Evolutionary conservation across 2,329 filamentous ascomycete species (phyloP).

Genomic region (Xylariaceae sp.): DNA sequence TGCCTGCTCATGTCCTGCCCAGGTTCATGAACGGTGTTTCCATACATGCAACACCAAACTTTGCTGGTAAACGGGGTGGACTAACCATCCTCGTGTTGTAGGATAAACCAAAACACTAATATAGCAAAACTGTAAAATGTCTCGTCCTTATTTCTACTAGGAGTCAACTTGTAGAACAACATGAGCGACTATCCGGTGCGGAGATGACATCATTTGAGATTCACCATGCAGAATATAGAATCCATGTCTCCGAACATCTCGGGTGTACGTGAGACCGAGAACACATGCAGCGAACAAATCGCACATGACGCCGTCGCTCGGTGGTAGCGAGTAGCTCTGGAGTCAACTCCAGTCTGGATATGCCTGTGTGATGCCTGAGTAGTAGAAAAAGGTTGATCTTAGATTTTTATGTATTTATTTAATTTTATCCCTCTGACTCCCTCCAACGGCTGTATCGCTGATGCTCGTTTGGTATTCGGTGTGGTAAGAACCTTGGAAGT

Average conservation of each 20-base stretch:
- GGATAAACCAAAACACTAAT: not conserved
- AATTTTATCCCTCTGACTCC: no score
- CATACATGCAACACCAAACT: not conserved
- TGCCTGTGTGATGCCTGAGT: not conserved
- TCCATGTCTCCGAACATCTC: conserved; percentile 18
- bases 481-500: no score
- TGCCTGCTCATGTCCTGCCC: not conserved
- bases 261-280: conserved; percentile 13
- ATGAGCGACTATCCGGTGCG: not conserved
- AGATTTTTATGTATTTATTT: no score
- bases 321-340: not conserved
- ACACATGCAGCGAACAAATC: not conserved
- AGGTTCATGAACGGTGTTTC: not conserved
- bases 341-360: not conserved
- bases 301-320: not conserved
- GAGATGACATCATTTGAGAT: not conserved
- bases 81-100: not conserved
- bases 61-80: not conserved
- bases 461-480: no score
- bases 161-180: not conserved
- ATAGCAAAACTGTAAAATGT: not conserved
- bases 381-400: no score
- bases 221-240: not conserved
- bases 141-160: not conserved
- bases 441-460: no score